Evolutionary conservation across 352 stramenopile species (phyloP).

Genomic region (Pythium dissotocum): DNA sequence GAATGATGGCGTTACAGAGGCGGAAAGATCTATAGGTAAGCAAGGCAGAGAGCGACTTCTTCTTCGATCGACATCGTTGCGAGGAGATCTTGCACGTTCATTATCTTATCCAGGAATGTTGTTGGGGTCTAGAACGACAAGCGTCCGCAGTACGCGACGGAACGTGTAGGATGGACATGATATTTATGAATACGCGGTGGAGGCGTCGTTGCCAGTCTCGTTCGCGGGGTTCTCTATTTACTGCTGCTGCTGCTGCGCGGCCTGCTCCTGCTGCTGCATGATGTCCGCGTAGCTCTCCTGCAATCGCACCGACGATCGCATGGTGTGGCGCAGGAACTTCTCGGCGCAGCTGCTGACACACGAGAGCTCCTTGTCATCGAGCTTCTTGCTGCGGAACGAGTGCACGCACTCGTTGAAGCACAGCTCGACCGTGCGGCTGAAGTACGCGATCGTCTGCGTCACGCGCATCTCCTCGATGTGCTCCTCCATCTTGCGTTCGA

Average conservation of each 20-base stretch:
- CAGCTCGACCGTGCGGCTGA: slow-evolving; percentile 88
- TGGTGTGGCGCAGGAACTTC: slow-evolving; percentile 91
- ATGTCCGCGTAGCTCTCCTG: slow-evolving; percentile 89
- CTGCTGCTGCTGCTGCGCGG: slow-evolving; percentile 54
- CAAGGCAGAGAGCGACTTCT: too few species aligned
- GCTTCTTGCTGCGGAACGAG: slow-evolving; percentile 90
- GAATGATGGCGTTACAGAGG: too few species aligned
- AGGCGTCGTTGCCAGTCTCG: neutral
- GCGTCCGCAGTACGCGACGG: neutral
- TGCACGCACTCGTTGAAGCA: slow-evolving; percentile 91
- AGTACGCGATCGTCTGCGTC: slow-evolving; percentile 88
- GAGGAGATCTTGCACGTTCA: too few species aligned
- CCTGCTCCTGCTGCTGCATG: slow-evolving; percentile 81
- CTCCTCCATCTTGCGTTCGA: slow-evolving; percentile 90
- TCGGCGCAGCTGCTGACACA: slow-evolving; percentile 89
- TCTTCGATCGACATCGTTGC: too few species aligned
- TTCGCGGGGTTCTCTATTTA: slow-evolving; percentile 19
- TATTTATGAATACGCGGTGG: slow-evolving; percentile 22
- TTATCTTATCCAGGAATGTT: neutral
- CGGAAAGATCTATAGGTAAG: too few species aligned
- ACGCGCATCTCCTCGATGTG: slow-evolving; percentile 91
- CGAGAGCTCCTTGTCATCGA: slow-evolving; percentile 88
- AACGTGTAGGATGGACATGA: slow-evolving; percentile 13
- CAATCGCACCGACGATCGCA: slow-evolving; percentile 87
- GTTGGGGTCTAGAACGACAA: neutral